Conservation (phyloP, 2,329 filamentous ascomycete species). For the Whalleya microplaca region DNA sequence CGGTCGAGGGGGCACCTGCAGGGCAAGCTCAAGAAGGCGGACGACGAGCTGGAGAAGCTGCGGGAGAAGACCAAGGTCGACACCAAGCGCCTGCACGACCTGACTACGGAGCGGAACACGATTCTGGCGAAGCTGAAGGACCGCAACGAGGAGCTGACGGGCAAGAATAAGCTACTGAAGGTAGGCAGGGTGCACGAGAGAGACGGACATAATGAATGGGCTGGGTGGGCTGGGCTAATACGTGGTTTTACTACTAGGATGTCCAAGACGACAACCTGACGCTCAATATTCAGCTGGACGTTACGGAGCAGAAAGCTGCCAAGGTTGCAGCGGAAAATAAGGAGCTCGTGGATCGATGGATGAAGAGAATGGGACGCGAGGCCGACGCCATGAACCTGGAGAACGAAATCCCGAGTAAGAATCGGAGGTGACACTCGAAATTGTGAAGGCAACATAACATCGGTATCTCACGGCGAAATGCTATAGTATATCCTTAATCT, state of each 20-base stretch:
- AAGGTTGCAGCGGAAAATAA: constrained; percentile 82
- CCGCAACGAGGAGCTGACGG: constrained; percentile 80
- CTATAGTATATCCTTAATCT: constrained; percentile 28
- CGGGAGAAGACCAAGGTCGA: constrained; percentile 64
- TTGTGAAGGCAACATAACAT: background rate
- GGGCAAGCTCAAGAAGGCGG: constrained; percentile 62
- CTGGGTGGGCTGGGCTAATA: background rate
- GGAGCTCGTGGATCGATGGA: constrained; percentile 88
- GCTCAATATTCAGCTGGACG: constrained; percentile 83
- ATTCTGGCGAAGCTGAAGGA: constrained; percentile 74
- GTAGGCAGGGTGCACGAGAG: constrained; percentile 45
- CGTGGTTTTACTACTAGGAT: constrained; percentile 50
- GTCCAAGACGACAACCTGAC: constrained; percentile 93
- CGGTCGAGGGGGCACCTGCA: constrained; percentile 73
- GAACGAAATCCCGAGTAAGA: constrained; percentile 50
- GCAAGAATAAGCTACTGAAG: constrained; percentile 82
- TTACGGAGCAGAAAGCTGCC: constrained; percentile 76
- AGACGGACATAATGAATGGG: background rate
- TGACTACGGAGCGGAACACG: constrained; percentile 64
- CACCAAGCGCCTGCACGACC: constrained; percentile 59
- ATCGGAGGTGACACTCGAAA: constrained; percentile 24
- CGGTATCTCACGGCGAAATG: constrained; percentile 22
- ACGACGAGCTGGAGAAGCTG: constrained; percentile 67
- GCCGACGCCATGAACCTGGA: constrained; percentile 82
- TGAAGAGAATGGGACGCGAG: constrained; percentile 83